Evolutionary conservation across 352 stramenopile species (phyloP).

Genomic region (Thalassiosira hispida): DNA sequence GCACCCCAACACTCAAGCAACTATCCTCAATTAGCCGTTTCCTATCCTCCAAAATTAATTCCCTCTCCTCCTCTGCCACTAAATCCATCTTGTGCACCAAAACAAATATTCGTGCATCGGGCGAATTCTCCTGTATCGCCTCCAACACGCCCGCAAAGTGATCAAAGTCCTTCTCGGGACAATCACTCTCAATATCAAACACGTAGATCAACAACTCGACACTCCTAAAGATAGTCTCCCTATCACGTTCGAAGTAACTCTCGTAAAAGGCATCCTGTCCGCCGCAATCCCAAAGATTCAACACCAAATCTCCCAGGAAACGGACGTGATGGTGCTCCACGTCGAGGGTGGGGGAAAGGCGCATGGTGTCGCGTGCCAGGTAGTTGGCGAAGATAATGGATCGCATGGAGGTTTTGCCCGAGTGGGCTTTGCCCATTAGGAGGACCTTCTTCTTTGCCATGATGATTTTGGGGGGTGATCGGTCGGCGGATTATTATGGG

Average conservation of each 20-base stretch:
- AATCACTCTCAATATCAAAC: conserved; percentile 97
- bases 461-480: neutral
- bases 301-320: conserved; percentile 97
- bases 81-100: conserved; percentile 99
- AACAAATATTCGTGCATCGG: conserved; percentile 98
- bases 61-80: conserved; percentile 86
- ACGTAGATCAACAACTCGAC: conserved; percentile 99
- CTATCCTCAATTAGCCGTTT: conserved; percentile 92
- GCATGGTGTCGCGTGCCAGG: conserved; percentile 96
- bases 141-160: conserved; percentile 97
- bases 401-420: conserved; percentile 98
- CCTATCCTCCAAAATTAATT: conserved; percentile 94
- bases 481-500: neutral
- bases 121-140: conserved; percentile 98
- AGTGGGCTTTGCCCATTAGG: conserved; percentile 84
- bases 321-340: conserved; percentile 89
- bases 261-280: conserved; percentile 99
- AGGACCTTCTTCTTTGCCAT: conserved; percentile 86
- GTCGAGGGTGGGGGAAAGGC: conserved; percentile 93
- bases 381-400: conserved; percentile 99
- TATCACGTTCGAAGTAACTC: conserved; percentile 98
- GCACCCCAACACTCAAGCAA: conserved; percentile 82
- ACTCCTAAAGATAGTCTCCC: conserved; percentile 98
- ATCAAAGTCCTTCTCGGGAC: conserved; percentile 95
- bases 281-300: conserved; percentile 99